phyloP scores from a whole-genome alignment of 192 early-diverging fungal species.

The Rhizoclosmatium globosum region DNA sequence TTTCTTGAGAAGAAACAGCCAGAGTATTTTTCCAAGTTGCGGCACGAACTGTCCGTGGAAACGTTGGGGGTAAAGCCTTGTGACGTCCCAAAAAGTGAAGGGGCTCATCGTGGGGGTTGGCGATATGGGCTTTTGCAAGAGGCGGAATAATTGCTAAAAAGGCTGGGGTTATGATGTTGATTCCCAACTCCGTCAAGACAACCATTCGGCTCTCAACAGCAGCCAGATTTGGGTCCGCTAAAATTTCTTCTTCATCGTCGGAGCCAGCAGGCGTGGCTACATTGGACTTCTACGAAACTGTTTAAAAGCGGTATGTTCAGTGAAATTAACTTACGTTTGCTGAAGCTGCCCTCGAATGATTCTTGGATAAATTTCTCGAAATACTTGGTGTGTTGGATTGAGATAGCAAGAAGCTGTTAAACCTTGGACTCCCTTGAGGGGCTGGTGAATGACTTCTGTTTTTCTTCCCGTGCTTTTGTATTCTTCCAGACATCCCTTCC shows the following conservation, averaged over 20 bases:
- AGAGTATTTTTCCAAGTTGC: conserved; percentile 47
- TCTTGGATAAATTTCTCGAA: conserved; percentile 13
- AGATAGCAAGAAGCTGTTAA: conserved; percentile 20
- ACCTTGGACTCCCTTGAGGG: conserved; percentile 9
- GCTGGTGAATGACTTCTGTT: conserved; percentile 2
- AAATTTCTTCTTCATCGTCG: neutral
- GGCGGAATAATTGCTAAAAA: conserved; percentile 41
- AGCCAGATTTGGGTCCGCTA: neutral
- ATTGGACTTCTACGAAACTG: neutral
- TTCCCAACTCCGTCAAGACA: conserved; percentile 59
- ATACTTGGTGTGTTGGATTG: conserved; percentile 25
- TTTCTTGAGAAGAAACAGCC: conserved; percentile 13
- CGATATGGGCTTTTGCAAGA: conserved; percentile 50
- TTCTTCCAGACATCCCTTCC: conserved; percentile 47
- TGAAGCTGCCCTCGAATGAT: conserved; percentile 3
- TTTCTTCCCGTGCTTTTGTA: conserved; percentile 13
- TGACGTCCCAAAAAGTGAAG: conserved; percentile 45
- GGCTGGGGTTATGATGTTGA: conserved; percentile 55
- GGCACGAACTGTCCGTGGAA: conserved; percentile 42
- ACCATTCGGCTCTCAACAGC: conserved; percentile 46
- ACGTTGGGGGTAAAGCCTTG: conserved; percentile 48
- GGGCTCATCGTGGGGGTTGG: conserved; percentile 48
- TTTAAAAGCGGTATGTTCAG: neutral
- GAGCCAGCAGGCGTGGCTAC: neutral
- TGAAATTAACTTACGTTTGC: neutral